Conservation (phyloP, 257 asterid genomes). For the Paraleonurus japonicus region DNA sequence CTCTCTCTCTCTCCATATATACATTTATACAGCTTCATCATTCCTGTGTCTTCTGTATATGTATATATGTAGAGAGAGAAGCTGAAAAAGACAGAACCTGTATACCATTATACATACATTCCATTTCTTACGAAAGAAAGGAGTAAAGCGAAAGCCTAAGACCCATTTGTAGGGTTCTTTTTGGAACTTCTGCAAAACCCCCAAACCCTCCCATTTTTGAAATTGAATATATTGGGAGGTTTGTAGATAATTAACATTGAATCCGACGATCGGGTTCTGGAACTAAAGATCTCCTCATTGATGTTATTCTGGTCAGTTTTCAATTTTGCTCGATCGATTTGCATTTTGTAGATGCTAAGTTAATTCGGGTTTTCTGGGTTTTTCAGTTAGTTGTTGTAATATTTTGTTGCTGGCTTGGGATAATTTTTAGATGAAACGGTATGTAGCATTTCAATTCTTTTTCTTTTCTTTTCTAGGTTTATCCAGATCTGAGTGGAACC, state of each 20-base stretch:
- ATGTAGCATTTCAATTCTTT: slow-evolving; percentile 29
- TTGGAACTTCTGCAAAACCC: slow-evolving; percentile 19
- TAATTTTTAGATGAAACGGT: slow-evolving; percentile 22
- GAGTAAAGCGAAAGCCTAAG: slow-evolving; percentile 20
- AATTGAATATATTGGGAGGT: slow-evolving; percentile 4
- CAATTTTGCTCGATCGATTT: slow-evolving; percentile 18
- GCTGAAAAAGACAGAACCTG: slow-evolving; percentile 7
- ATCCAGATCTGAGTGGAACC: slow-evolving; percentile 52
- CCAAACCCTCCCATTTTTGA: slow-evolving; percentile 26
- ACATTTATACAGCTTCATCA: background rate
- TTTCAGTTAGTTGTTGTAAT: background rate
- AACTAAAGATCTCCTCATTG: slow-evolving; percentile 57
- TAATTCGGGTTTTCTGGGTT: slow-evolving; percentile 16
- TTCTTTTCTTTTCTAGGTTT: slow-evolving; percentile 5
- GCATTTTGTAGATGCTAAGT: slow-evolving; percentile 8
- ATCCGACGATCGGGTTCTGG: slow-evolving; percentile 47
- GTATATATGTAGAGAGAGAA: slow-evolving; percentile 7
- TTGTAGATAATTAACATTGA: slow-evolving; percentile 2
- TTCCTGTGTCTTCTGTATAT: background rate
- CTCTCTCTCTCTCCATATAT: background rate
- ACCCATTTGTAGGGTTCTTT: slow-evolving; percentile 30
- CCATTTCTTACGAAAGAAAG: slow-evolving; percentile 22
- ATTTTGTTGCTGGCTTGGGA: slow-evolving; percentile 4
- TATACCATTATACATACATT: slow-evolving; percentile 1
- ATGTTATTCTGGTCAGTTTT: slow-evolving; percentile 48